phyloP scores from a whole-genome alignment of 768 basidiomycete species.

The Asterophora lycoperdoides region DNA sequence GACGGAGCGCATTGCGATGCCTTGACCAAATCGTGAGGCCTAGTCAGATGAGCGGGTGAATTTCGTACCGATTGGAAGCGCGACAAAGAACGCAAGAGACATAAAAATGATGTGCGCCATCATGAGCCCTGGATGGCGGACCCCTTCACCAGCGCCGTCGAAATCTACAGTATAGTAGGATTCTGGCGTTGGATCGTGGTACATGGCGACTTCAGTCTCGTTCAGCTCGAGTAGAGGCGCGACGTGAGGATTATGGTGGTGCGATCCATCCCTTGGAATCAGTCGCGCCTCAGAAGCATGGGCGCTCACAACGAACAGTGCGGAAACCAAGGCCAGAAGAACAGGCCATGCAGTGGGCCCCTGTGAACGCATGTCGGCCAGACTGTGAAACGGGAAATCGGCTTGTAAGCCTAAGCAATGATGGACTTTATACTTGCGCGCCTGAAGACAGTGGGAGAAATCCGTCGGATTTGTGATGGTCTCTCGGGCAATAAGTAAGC shows the following conservation, averaged over 20 bases:
- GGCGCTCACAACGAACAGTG: conserved; percentile 14
- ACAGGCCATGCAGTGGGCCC: conserved; percentile 5
- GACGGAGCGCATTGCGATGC: conserved; percentile 74
- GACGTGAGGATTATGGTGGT: conserved; percentile 47
- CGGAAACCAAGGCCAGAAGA: conserved; percentile 8
- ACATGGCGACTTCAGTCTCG: conserved; percentile 65
- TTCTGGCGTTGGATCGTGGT: conserved; percentile 66
- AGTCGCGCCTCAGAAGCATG: conserved; percentile 16
- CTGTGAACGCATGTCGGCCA: conserved; percentile 11
- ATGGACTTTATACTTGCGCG: conserved; percentile 9
- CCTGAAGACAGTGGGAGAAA: conserved; percentile 4
- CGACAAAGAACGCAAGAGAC: conserved; percentile 76
- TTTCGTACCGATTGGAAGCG: conserved; percentile 70
- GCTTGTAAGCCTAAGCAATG: not conserved
- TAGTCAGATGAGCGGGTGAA: conserved; percentile 4
- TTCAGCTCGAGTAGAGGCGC: conserved; percentile 62
- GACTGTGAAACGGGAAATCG: conserved; percentile 5
- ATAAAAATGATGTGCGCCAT: conserved; percentile 69
- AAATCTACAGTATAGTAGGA: conserved; percentile 84
- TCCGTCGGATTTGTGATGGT: conserved; percentile 7
- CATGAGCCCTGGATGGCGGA: conserved; percentile 67
- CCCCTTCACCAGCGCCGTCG: conserved; percentile 42
- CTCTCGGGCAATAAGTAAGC: conserved; percentile 8
- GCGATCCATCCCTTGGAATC: conserved; percentile 28
- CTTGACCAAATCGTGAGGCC: conserved; percentile 34